phyloP scores from a whole-genome alignment of 176 grass and related monocot genomes.

The Ensete glaucum region DNA sequence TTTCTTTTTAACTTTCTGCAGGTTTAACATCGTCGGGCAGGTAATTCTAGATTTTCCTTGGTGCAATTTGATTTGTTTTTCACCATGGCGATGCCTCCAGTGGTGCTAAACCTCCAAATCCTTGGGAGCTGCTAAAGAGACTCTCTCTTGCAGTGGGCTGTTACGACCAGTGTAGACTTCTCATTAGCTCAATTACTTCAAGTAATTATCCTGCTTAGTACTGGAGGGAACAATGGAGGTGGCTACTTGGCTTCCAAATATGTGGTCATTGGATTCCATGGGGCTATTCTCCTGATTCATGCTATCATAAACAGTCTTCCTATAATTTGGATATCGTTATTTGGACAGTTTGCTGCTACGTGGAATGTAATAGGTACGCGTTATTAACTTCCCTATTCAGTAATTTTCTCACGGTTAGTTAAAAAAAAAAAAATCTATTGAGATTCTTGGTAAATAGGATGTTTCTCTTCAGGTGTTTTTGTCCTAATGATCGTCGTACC shows the following conservation, averaged over 20 bases:
- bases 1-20: slow-evolving; percentile 26
- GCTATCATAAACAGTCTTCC: slow-evolving; percentile 83
- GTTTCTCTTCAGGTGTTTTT: slow-evolving; percentile 43
- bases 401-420: background rate
- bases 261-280: slow-evolving; percentile 76
- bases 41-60: slow-evolving; percentile 22
- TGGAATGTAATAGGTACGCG: slow-evolving; percentile 74
- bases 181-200: slow-evolving; percentile 81
- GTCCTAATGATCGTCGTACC: slow-evolving; percentile 75
- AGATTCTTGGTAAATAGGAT: background rate
- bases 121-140: slow-evolving; percentile 5
- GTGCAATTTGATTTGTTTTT: background rate
- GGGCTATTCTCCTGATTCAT: slow-evolving; percentile 62
- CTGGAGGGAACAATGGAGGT: slow-evolving; percentile 67
- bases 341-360: slow-evolving; percentile 72
- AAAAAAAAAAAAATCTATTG: background rate
- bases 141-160: slow-evolving; percentile 66
- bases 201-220: slow-evolving; percentile 79
- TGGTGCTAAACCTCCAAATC: background rate
- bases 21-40: slow-evolving; percentile 98
- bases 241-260: slow-evolving; percentile 89
- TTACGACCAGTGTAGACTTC: slow-evolving; percentile 86
- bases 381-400: background rate
- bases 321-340: slow-evolving; percentile 68
- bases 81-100: background rate